Evolutionary conservation across 2,329 filamentous ascomycete species (phyloP).

Genomic region (Botrytis aclada): DNA sequence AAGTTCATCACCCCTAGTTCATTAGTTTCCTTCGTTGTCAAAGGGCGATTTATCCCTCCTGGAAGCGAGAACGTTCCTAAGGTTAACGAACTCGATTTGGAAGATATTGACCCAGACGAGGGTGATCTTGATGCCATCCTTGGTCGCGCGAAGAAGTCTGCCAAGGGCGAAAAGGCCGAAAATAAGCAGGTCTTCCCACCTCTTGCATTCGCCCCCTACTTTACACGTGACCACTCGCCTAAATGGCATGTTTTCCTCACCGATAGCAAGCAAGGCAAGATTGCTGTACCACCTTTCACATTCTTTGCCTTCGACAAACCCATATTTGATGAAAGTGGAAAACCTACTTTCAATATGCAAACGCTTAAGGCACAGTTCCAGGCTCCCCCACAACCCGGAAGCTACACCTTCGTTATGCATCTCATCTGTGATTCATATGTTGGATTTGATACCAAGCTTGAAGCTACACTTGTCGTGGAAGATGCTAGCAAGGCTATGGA

Average conservation of each 20-base stretch:
- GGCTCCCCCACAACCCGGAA: constrained; percentile 84
- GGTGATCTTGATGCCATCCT: constrained; percentile 84
- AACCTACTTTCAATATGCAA: constrained; percentile 91
- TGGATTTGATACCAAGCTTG: constrained; percentile 88
- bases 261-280: constrained; percentile 90
- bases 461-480: constrained; percentile 84
- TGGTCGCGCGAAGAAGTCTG: constrained; percentile 66
- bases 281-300: constrained; percentile 94
- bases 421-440: constrained; percentile 93
- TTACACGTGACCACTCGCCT: constrained; percentile 82
- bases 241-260: constrained; percentile 94
- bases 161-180: constrained; percentile 60
- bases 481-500: constrained; percentile 81
- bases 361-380: constrained; percentile 97
- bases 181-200: constrained; percentile 71
- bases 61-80: constrained; percentile 72
- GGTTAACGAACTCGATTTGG: constrained; percentile 74
- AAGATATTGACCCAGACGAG: constrained; percentile 90
- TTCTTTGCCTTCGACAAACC: constrained; percentile 91
- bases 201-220: constrained; percentile 86
- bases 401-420: constrained; percentile 94
- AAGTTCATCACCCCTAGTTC: constrained; percentile 88
- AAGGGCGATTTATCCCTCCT: constrained; percentile 89
- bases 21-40: constrained; percentile 90
- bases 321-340: constrained; percentile 73